These are phyloP conservation scores for Amylostereum areolatum DNA, from an alignment of 1,284 basidiomycete genomes.

Conservation along the genomic window DNA sequence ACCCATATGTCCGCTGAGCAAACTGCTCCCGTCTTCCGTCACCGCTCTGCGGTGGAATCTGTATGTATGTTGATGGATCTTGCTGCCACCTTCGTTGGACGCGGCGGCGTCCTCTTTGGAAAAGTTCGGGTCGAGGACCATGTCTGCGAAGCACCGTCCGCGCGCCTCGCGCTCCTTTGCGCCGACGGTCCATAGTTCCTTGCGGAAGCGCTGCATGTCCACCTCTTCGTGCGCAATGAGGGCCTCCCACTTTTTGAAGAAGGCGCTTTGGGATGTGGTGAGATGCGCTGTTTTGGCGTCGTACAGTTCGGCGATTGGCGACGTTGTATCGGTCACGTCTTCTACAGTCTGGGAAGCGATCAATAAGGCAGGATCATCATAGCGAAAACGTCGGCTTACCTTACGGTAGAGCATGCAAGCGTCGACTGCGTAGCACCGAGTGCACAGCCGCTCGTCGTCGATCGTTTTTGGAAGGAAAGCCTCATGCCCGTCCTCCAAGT, in stretches of 20 bases:
- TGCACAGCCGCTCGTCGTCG: slow-evolving; percentile 76
- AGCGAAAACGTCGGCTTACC: slow-evolving; percentile 35
- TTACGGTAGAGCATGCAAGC: slow-evolving; percentile 93
- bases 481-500: slow-evolving; percentile 1
- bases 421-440: slow-evolving; percentile 78
- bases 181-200: slow-evolving; percentile 92
- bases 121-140: slow-evolving; percentile 55
- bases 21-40: slow-evolving; percentile 13
- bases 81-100: slow-evolving; percentile 27
- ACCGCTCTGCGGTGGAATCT: slow-evolving; percentile 45
- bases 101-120: slow-evolving; percentile 4
- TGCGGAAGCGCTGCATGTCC: slow-evolving; percentile 76
- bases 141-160: slow-evolving; percentile 77
- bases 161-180: slow-evolving; percentile 73
- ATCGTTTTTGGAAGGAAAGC: slow-evolving; percentile 83
- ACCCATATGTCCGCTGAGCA: slow-evolving; percentile 78
- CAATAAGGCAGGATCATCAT: slow-evolving; percentile 2
- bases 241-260: slow-evolving; percentile 90
- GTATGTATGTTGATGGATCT: slow-evolving; percentile 56
- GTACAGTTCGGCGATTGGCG: slow-evolving; percentile 74
- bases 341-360: slow-evolving; percentile 59
- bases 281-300: slow-evolving; percentile 79
- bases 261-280: slow-evolving; percentile 58
- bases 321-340: slow-evolving; percentile 47
- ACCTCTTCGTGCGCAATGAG: slow-evolving; percentile 87